Base-by-base conservation (phyloP, 1,284 basidiomycete genomes). In the Fistulinella staudtii region DNA sequence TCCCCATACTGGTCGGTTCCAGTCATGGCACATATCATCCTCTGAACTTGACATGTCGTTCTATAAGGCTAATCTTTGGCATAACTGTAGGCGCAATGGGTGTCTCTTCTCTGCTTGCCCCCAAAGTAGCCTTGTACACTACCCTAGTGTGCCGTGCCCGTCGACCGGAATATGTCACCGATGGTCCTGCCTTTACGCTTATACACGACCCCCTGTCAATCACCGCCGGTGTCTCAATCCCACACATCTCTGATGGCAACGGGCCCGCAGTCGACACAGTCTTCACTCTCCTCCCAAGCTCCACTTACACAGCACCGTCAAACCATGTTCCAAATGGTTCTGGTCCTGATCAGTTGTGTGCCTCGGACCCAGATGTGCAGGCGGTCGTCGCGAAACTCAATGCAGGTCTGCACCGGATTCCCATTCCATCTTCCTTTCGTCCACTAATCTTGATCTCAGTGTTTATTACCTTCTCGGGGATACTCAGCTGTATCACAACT, bases 401-500 rank as follows among this genome's bases (percentile, higher is more conserved):
- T 36, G 77, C 84, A 58, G 71, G 85, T 85, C 47, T 31, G 50
- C 44, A 31, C 20, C 15, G 17, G 35, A 14, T 24, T 7, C 9
- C 43, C 37, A n/a, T n/a, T n/a, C n/a, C n/a, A n/a, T 25, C 13
- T 44, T 23, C 40, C 55, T 42, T 56, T 42, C 4, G 8, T 41
- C 17, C 36, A 15, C 27, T 56, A 10, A 50, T 40, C 49, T 38
- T 47, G 22, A 15, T 37, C 18, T 5, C 35, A 78, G 83, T 75
- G 24, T 79, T 90, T 60, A 71, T 76, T 0, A 71, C 83, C 2
- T 71, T 75, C n/a, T 81, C 79, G 68, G 93, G 92, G 8, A 63
- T 91, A 34, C 69, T 89, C 15, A 73, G 75, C 31, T 82, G 80
- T 54, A 57, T 93, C 33, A 93, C 89, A 1, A 85, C 87, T 5